Percentiles rank a stretch among this genome's conserved stretches.
Evolutionary conservation across 352 stramenopile genomes (phyloP).

Genomic region (Peronospora tabacina): DNA sequence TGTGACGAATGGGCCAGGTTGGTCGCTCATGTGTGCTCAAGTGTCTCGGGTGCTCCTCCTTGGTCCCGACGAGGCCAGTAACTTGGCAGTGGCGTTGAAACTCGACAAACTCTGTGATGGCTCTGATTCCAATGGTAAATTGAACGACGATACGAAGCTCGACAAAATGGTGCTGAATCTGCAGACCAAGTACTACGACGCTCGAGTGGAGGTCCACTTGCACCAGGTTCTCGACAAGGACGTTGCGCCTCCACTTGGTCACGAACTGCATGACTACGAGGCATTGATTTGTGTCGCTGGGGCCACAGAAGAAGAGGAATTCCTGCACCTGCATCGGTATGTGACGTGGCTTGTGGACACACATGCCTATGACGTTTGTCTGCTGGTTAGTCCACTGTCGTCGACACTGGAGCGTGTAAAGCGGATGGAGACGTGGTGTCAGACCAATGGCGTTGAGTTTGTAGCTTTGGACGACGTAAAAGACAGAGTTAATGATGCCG

Average conservation of each 20-base stretch:
- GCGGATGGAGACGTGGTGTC: constrained; percentile 44
- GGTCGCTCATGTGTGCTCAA: constrained; percentile 5
- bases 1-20: constrained; percentile 8
- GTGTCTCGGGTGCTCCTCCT: constrained; percentile 42
- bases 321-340: constrained; percentile 35
- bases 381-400: constrained; percentile 29
- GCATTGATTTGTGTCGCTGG: constrained; percentile 55
- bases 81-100: constrained; percentile 16
- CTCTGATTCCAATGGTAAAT: background rate
- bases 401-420: constrained; percentile 23
- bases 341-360: constrained; percentile 44
- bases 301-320: constrained; percentile 29
- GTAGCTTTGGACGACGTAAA: constrained; percentile 21
- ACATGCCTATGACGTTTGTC: constrained; percentile 46
- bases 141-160: background rate
- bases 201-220: constrained; percentile 43
- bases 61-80: constrained; percentile 24
- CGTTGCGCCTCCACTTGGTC: constrained; percentile 25
- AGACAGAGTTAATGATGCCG: background rate
- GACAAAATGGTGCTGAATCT: constrained; percentile 32
- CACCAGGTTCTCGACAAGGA: constrained; percentile 38
- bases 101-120: constrained; percentile 34
- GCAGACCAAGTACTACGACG: constrained; percentile 66
- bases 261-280: constrained; percentile 49
- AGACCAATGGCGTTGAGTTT: constrained; percentile 61